Evolutionary conservation across 2,329 filamentous ascomycete species (phyloP).

Genomic region (Exophiala xenobiotica): DNA sequence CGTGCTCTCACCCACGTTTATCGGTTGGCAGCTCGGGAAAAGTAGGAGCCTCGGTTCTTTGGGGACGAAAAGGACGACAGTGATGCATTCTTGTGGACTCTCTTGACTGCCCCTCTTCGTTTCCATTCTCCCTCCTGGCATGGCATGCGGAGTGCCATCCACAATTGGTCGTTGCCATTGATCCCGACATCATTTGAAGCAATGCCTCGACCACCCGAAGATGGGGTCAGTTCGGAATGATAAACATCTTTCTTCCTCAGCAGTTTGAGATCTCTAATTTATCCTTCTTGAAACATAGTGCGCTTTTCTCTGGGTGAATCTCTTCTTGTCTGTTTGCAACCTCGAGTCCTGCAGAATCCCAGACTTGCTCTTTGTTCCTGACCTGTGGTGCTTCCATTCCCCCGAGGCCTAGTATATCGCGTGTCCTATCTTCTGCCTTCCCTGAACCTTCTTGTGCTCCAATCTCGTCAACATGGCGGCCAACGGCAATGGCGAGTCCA

Average conservation of each 20-base stretch:
- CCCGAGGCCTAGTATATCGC: slow-evolving; percentile 15
- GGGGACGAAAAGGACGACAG: too few species aligned
- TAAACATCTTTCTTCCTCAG: slow-evolving; percentile 8
- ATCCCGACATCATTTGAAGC: too few species aligned
- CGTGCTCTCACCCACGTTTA: too few species aligned
- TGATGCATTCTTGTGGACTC: too few species aligned
- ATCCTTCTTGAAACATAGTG: too few species aligned
- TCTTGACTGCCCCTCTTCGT: too few species aligned
- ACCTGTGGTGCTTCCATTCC: slow-evolving; percentile 14
- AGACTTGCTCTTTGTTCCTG: neutral
- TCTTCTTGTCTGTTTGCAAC: too few species aligned
- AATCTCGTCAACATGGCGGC: slow-evolving; percentile 19
- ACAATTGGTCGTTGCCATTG: neutral
- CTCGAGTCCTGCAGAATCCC: too few species aligned
- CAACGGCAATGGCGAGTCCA: slow-evolving; percentile 31
- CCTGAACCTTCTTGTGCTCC: neutral
- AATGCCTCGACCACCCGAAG: slow-evolving; percentile 9
- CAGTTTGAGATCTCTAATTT: too few species aligned
- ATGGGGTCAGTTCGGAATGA: slow-evolving; percentile 4
- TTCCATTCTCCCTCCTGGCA: too few species aligned
- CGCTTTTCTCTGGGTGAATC: too few species aligned
- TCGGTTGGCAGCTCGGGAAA: neutral
- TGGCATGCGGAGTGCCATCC: slow-evolving; percentile 14
- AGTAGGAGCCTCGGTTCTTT: neutral
- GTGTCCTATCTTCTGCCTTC: slow-evolving; percentile 6